Percentiles rank a stretch among this genome's conserved stretches.
phyloP scores from a whole-genome alignment of 192 early-diverging fungal genomes.

The Endogone sp. region DNA sequence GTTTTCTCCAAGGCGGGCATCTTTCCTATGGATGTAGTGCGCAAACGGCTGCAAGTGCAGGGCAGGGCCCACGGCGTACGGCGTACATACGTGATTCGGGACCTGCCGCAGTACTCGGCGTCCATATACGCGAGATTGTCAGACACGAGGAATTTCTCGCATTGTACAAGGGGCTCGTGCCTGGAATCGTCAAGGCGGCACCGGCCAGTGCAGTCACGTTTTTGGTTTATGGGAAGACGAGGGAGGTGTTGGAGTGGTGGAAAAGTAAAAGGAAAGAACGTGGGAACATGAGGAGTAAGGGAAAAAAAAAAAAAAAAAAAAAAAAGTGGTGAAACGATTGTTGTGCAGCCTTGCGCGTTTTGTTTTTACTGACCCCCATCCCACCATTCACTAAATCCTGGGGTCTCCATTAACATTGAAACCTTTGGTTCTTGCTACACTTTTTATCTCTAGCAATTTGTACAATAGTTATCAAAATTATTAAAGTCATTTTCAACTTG shows the following conservation, averaged over 20 bases:
- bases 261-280: too few relatives aligned
- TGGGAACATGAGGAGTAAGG: background rate
- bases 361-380: too few relatives aligned
- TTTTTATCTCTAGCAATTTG: too few relatives aligned
- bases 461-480: too few relatives aligned
- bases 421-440: too few relatives aligned
- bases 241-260: slow-evolving; percentile 39
- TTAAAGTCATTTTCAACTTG: too few relatives aligned
- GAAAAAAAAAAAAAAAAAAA: too few relatives aligned
- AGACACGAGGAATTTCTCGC: slow-evolving; percentile 73
- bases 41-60: slow-evolving; percentile 79
- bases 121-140: slow-evolving; percentile 65
- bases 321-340: too few relatives aligned
- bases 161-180: slow-evolving; percentile 85
- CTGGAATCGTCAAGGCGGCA: slow-evolving; percentile 82
- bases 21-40: slow-evolving; percentile 89
- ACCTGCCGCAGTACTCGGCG: slow-evolving; percentile 60
- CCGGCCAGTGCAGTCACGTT: slow-evolving; percentile 87
- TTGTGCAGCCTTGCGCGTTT: too few relatives aligned
- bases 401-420: too few relatives aligned
- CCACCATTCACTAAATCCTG: too few relatives aligned
- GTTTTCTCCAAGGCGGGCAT: slow-evolving; percentile 79
- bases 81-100: slow-evolving; percentile 56
- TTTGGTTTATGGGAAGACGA: slow-evolving; percentile 68
- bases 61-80: slow-evolving; percentile 60